Percentiles rank a stretch among this genome's conserved stretches.
phyloP scores from a whole-genome alignment of 2,329 filamentous ascomycete species.

The Aureobasidium sp. region DNA sequence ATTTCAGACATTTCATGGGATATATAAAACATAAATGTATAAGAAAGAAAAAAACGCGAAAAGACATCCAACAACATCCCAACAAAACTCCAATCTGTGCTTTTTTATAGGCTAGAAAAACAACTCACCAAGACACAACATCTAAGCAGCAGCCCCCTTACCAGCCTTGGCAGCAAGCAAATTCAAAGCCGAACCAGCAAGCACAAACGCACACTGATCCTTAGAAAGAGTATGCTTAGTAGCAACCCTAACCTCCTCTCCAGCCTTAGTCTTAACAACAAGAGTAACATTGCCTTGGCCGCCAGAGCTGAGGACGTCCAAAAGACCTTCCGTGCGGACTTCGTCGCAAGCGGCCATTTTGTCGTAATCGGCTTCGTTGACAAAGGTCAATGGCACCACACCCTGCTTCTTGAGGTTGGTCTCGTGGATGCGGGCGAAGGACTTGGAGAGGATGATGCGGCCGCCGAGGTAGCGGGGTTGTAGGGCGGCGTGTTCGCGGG shows the following conservation, averaged over 20 bases:
- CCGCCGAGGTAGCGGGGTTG: slow-evolving; percentile 88
- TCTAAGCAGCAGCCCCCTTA: neutral
- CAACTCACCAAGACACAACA: neutral
- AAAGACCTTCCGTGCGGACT: slow-evolving; percentile 74
- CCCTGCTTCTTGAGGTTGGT: slow-evolving; percentile 97
- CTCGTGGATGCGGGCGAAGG: slow-evolving; percentile 88
- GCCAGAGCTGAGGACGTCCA: slow-evolving; percentile 69
- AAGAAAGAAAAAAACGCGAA: neutral
- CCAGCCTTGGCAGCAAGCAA: slow-evolving; percentile 61
- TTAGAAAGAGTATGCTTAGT: slow-evolving; percentile 83
- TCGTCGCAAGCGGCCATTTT: slow-evolving; percentile 74
- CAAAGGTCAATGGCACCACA: slow-evolving; percentile 88
- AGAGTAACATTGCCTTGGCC: slow-evolving; percentile 73
- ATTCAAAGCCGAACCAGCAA: slow-evolving; percentile 91
- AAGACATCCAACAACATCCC: neutral
- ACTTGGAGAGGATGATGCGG: slow-evolving; percentile 75
- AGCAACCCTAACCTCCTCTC: slow-evolving; percentile 61
- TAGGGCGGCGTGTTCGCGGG: slow-evolving; percentile 81
- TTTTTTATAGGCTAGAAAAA: neutral
- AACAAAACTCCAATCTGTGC: neutral
- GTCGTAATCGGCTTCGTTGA: slow-evolving; percentile 81
- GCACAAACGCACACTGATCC: slow-evolving; percentile 86
- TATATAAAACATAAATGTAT: neutral
- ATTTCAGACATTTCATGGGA: neutral
- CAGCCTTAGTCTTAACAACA: slow-evolving; percentile 41